Base-by-base conservation (phyloP, 1,284 basidiomycete species). In the Anthracocystis setariae region DNA sequence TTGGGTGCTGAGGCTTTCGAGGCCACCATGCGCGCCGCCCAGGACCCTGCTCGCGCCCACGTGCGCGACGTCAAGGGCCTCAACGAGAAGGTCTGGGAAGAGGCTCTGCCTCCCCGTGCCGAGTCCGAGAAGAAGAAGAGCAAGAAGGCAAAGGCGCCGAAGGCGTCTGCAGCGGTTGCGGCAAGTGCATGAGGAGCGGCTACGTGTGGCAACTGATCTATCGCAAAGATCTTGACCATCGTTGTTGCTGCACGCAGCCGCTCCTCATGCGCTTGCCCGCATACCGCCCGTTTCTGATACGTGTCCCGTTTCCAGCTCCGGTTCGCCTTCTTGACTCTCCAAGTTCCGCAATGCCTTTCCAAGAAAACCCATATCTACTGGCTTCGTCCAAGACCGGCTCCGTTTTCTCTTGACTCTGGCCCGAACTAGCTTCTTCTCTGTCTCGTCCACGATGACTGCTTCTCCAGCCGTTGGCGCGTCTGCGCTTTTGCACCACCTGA, bases 41-140 rank as follows among this genome's bases (percentile, higher is more conserved):
- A 76, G 47, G 73, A 77, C 23, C 24, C 46, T 24, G 46, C 48
- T 46, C 70, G 74, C 57, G 55, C 69, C 49, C 74, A 71, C 51
- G 48, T 60, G 9, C 74, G 78, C 57, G 67, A 68, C 47, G 62
- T 77, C 70, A 78, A 76, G 68, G 70, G 74, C 37, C 68, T 80
- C 69, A 61, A 73, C 58, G 77, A 80, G 61, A 74, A 70, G 63
- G 64, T 71, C 40, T 80, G 78, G 78, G 78, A 80, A 69, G 78
- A 80, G 63, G 50, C 63, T 37, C 47, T 79, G 20, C 60, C 64
- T 20, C 60, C 56, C n/a, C 67, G 71, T 61, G 10, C 58, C 55
- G 64, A 73, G 53, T 29, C 58, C 18, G 61, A 61, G 29, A 65
- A 70, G 27, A 62, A 67, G 57, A 76, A 74, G 71, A 67, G 62